Evolutionary conservation across 306 rosid species (phyloP).

Genomic region (Mimosa pudica): DNA sequence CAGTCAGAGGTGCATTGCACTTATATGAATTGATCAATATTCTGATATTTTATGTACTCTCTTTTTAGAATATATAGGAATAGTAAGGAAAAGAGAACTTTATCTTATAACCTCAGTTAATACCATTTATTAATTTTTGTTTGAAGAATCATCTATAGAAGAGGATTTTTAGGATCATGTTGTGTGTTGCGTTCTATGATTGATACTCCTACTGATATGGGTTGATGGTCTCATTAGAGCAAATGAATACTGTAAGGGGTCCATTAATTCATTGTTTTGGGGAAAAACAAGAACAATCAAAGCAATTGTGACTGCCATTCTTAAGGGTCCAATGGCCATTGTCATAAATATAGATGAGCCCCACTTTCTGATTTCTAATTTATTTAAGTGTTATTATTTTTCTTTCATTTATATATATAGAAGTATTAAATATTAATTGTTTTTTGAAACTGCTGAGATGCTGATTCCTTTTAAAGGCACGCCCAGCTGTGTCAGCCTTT

Average conservation of each 20-base stretch:
- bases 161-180: constrained; percentile 1
- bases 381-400: neutral
- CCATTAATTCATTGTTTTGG: constrained; percentile 13
- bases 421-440: neutral
- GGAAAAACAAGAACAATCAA: constrained; percentile 25
- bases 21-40: neutral
- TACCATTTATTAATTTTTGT: neutral
- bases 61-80: neutral
- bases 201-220: neutral
- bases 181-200: constrained; percentile 9
- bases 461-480: constrained; percentile 56
- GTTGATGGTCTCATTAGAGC: constrained; percentile 21
- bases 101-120: neutral
- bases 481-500: constrained; percentile 67
- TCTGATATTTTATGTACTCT: neutral
- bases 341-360: constrained; percentile 27
- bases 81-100: neutral
- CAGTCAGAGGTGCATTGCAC: constrained; percentile 6
- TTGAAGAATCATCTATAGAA: neutral
- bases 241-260: neutral
- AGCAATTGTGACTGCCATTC: neutral
- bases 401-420: neutral
- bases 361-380: constrained; percentile 33
- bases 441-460: constrained; percentile 38
- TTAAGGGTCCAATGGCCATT: constrained; percentile 1